Conservation (phyloP, 2,329 filamentous ascomycete species). For the Tolypocladium tundrense region DNA sequence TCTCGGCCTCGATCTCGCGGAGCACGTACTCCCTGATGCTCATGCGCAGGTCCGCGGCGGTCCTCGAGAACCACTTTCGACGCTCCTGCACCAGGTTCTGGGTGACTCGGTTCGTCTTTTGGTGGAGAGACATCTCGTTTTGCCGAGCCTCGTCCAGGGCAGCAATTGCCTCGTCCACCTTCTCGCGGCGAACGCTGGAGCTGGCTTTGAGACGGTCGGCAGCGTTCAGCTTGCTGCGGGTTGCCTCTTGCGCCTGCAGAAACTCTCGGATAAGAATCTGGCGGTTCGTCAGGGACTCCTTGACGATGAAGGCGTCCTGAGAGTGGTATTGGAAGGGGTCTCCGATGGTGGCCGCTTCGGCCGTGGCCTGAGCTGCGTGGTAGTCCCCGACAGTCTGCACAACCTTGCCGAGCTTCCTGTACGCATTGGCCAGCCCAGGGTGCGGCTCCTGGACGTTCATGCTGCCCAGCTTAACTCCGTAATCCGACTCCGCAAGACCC, state of each 20-base stretch:
- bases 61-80: conserved; percentile 81
- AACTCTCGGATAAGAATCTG: conserved; percentile 94
- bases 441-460: conserved; percentile 90
- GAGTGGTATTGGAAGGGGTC: conserved; percentile 94
- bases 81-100: conserved; percentile 81
- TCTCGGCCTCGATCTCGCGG: conserved; percentile 90
- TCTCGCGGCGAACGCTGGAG: conserved; percentile 81
- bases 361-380: conserved; percentile 91
- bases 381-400: conserved; percentile 91
- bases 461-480: conserved; percentile 77
- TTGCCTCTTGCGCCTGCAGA: conserved; percentile 77
- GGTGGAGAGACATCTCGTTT: conserved; percentile 69
- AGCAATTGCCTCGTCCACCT: conserved; percentile 94
- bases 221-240: conserved; percentile 71
- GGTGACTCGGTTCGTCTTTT: conserved; percentile 84
- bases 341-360: conserved; percentile 87
- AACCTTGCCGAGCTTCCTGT: conserved; percentile 87
- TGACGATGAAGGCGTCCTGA: conserved; percentile 92
- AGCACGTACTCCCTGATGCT: conserved; percentile 88
- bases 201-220: conserved; percentile 82
- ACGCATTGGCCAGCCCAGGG: conserved; percentile 76
- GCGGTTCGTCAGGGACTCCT: conserved; percentile 94
- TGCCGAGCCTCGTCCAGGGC: conserved; percentile 78
- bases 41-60: conserved; percentile 69
- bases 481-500: conserved; percentile 83